Evolutionary conservation across 192 early-diverging fungal genomes (phyloP), one percentile per base, ranked within the genome.

Genomic region (Coemansia sp.): DNA sequence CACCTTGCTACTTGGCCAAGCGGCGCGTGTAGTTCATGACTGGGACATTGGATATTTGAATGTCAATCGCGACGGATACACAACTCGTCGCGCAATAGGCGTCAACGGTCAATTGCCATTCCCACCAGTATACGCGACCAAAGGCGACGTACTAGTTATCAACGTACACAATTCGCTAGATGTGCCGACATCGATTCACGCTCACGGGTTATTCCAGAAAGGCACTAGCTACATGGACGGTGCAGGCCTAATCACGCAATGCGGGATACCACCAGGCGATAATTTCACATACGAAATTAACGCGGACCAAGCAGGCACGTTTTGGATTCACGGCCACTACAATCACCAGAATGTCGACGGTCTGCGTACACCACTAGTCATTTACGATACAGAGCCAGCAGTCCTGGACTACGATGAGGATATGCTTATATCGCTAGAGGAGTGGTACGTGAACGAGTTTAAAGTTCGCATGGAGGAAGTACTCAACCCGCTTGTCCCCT

Each of bases 141-240:
- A 60, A 13, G 76, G 76, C 29, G 81, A 73, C 63, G 72, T 66
- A 24, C 68, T 73, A 68, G 31, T 63, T 5, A 46, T 77, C 47
- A 66, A 67, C 13, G 75, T 67, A 44, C 60, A 47, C 70, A 77
- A 90, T 76, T 77, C 79, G 29, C 70, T 90, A 27, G 72, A 85
- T 46, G 66, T 79, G 41, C 80, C 87, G 16, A 90, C 91, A 24
- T 72, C 86, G 2, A 61, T 94, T 27, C 93, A 91, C 83, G 69
- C 84, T 6, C 94, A 96, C 80, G 94, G 94, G 8, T 41, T 94
- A 18, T 93, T 89, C 75, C 89, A 91, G 64, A 90, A 86, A 63
- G 87, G 87, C 27, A 85, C 88, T 11, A 73, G 52, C 66, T 90
- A 86, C 71, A 74, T 86, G 38, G 93, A 94, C 82, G 92, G 93